These are phyloP conservation scores for Aspergillus cejpii DNA, from an alignment of 2,329 filamentous ascomycete species.

Conservation along the genomic window DNA sequence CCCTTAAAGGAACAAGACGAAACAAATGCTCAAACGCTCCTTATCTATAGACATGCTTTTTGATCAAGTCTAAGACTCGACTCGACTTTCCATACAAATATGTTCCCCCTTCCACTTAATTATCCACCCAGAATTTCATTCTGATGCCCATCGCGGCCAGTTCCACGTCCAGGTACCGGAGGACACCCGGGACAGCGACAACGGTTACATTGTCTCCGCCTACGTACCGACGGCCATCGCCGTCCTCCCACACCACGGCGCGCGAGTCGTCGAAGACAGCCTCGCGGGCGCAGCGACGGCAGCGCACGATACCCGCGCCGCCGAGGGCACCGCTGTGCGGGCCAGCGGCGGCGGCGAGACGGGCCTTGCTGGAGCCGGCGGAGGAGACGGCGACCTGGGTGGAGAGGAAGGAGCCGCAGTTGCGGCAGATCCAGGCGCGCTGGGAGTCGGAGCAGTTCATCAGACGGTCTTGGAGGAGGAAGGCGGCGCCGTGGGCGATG, in stretches of 20 bases:
- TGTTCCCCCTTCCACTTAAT: conserved; percentile 21
- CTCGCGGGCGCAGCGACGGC: conserved; percentile 67
- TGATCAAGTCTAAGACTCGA: conserved; percentile 1
- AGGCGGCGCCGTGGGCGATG: conserved; percentile 89
- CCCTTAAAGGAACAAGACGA: conserved; percentile 8
- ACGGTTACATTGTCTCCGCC: conserved; percentile 87
- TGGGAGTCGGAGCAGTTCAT: conserved; percentile 97
- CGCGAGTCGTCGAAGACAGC: conserved; percentile 59
- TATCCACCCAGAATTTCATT: conserved; percentile 77
- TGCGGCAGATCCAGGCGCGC: conserved; percentile 79
- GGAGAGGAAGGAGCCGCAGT: conserved; percentile 83
- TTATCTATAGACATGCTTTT: conserved; percentile 17
- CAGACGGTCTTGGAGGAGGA: conserved; percentile 86
- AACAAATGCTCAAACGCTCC: conserved; percentile 10
- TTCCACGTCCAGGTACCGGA: conserved; percentile 92
- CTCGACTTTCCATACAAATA: background rate
- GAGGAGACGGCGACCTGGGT: conserved; percentile 54
- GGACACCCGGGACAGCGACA: conserved; percentile 84
- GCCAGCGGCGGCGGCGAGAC: conserved; percentile 28
- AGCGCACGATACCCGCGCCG: conserved; percentile 62
- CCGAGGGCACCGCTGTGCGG: conserved; percentile 52
- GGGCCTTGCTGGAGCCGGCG: conserved; percentile 22
- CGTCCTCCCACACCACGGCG: conserved; percentile 80
- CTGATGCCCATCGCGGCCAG: conserved; percentile 93
- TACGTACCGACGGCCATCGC: conserved; percentile 71